Base-by-base conservation (phyloP, 306 rosid genomes). In the Corylus heterophylla region DNA sequence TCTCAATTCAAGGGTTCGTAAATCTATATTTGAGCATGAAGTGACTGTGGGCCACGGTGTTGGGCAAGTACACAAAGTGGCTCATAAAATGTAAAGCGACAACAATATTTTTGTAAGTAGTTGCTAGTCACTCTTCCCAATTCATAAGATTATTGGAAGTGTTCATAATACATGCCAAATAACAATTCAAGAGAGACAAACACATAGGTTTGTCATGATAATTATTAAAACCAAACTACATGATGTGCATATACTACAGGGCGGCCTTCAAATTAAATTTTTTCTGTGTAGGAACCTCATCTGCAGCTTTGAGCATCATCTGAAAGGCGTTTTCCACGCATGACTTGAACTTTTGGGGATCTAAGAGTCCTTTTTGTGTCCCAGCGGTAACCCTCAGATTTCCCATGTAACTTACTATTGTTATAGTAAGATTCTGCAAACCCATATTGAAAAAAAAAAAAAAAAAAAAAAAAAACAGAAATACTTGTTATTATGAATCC, bases 401-500 rank as follows among this genome's bases (percentile, higher is more conserved):
- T 45, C 58, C 83, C 90, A 83, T 85, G 7, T 91, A 91, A 75
- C 93, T 91, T 74, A 85, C 63, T 2, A 91, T 64, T 39, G 91
- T 31, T 31, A 31, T 31, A 31, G 35, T 31, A 31, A 31, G 3
- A 31, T 31, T 31, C 35, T 31, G 35, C 2, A 31, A 2, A 31
- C 35, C 35, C 18, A 22, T 2, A 1, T 18, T 29, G 35, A 31
- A 31, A 31, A 31, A 31, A 31, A 31, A 31, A 1, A 31, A 31
- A 31, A 1, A 31, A 31, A 1, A 1, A 31, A 31, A 31, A 31
- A 31, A 31, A 1, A 22, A 22, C 25, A 22, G 25, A 22, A 22
- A 22, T 22, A 22, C 25, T 31, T 31, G 35, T 31, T 31, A 31
- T 31, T 31, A 31, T 31, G 35, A 31, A 31, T 31, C 35, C 2